Evolutionary conservation across 148 eudicot genomes (phyloP), one percentile per base, ranked within the genome.

Genomic region (Camellia lanceoleosa): DNA sequence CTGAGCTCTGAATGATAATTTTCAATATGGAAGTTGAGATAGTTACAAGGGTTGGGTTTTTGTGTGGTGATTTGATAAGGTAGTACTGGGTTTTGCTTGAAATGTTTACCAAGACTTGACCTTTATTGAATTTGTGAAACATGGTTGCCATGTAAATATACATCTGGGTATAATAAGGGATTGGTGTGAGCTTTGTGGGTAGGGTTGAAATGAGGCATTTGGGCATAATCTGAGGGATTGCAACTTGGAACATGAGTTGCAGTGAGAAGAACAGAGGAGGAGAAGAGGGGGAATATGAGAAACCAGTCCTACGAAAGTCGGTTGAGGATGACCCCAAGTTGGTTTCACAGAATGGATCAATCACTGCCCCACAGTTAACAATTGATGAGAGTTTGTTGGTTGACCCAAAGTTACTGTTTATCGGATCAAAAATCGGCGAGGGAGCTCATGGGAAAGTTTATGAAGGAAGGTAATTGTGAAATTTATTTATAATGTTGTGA

Each of bases 381-480:
- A 89, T 94, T 86, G 98, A 94, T 87, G 86, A 89, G 65, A 87
- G 82, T 62, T 81, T 92, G 73, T 85, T 94, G 51, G 92, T 93
- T 83, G 97, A 93, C 87, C 97, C 97, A 2, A 91, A 88, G 78
- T 73, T 86, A 83, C 85, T 93, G 78, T 93, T 89, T 80, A 93
- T 93, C 67, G 97, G 93, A 71, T 83, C 90, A 0, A 91, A 93
- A 78, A 89, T 93, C 82, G 97, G 95, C 18, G 97, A 93, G 80
- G 97, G 97, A 54, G 95, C 97, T 75, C 95, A 93, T 81, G 97
- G 95, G 41, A 90, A 89, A 83, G 97, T 93, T 79, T 93, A 88
- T 82, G 84, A 91, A 87, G 97, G 97, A 83, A 91, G 95, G 97
- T 93, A 30, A 64, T 84, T 47, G 16, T 20, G 30, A 64, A 54